Evolutionary conservation across 306 rosid genomes (phyloP).

Genomic region (Nissolia schottii): DNA sequence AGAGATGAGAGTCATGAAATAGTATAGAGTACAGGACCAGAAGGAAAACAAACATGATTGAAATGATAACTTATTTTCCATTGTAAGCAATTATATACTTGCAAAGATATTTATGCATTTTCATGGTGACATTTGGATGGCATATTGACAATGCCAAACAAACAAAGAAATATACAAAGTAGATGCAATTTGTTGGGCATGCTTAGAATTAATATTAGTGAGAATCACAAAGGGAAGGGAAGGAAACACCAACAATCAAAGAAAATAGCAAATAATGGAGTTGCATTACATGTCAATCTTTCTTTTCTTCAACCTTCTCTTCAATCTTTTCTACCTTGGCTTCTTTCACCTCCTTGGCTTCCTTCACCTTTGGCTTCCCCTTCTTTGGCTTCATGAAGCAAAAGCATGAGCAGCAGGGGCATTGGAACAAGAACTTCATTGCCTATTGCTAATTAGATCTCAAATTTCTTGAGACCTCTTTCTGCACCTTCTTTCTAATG

Average conservation of each 20-base stretch:
- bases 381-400: constrained; percentile 44
- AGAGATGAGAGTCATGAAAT: not conserved
- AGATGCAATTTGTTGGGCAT: constrained; percentile 11
- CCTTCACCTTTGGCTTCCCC: constrained; percentile 43
- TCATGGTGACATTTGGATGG: not conserved
- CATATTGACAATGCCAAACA: not conserved
- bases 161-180: constrained; percentile 17
- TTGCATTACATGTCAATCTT: constrained; percentile 37
- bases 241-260: not conserved
- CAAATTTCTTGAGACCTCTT: constrained; percentile 27
- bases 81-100: constrained; percentile 1
- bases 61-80: constrained; percentile 13
- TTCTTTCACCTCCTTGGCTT: constrained; percentile 38
- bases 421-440: constrained; percentile 55
- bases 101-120: constrained; percentile 19
- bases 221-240: not conserved
- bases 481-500: constrained; percentile 17
- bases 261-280: not conserved
- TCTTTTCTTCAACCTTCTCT: constrained; percentile 35
- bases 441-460: constrained; percentile 27
- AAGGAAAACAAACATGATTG: not conserved
- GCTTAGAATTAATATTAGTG: constrained; percentile 21
- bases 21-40: not conserved
- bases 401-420: constrained; percentile 60
- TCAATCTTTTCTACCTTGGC: too few species aligned